Conservation (phyloP, 2,329 filamentous ascomycete species). For the Periglandula ipomoeae region DNA sequence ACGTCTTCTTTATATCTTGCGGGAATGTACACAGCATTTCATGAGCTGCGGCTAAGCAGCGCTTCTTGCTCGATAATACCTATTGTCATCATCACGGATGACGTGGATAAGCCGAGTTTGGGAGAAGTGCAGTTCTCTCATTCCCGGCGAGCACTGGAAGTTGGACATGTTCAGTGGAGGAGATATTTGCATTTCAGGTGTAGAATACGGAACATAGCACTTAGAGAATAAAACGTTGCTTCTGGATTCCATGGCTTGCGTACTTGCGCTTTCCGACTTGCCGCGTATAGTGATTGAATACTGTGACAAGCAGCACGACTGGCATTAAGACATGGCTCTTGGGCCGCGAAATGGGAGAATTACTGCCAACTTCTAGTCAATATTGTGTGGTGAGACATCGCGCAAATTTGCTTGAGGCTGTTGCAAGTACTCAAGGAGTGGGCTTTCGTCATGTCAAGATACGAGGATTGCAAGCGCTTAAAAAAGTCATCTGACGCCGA, state of each 20-base stretch:
- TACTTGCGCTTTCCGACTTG: not conserved
- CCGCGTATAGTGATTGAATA: not conserved
- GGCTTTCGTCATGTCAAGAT: no score
- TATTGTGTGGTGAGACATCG: no score
- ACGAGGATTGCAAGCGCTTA: no score
- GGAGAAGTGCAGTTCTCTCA: constrained; percentile 26
- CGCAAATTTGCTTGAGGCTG: no score
- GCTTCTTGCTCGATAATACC: not conserved
- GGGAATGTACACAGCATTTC: not conserved
- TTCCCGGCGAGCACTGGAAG: not conserved
- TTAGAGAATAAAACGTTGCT: constrained; percentile 1
- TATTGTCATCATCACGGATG: not conserved
- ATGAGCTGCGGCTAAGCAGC: not conserved
- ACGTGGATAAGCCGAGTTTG: constrained; percentile 4
- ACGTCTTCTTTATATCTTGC: not conserved
- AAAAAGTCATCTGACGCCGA: no score
- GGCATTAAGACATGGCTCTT: no score
- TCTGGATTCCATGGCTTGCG: not conserved
- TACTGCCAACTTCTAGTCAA: no score
- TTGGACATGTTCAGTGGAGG: not conserved
- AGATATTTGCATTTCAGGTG: not conserved
- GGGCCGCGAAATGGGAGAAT: no score
- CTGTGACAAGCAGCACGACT: no score
- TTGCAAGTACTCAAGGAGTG: no score
- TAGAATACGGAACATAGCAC: not conserved